Evolutionary conservation across 2,329 filamentous ascomycete species (phyloP), one percentile per base, ranked within the genome.

Genomic region (Plectosphaerella plurivora): DNA sequence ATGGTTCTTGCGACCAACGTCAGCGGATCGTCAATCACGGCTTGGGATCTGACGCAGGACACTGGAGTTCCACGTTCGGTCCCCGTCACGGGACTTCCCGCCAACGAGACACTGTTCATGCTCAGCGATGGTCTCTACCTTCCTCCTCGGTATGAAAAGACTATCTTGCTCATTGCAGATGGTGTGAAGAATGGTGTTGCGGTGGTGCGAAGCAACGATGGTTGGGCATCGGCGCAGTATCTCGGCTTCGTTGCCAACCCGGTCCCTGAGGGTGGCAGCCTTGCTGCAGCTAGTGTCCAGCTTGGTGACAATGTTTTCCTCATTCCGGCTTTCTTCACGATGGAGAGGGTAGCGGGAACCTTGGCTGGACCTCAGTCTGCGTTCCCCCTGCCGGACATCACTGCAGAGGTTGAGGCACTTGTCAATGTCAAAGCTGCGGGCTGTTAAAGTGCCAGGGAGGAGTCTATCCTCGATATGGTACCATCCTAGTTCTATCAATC

Each of bases 121-220:
- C 28, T 33, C 28, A 55, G 47, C 24, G 66, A 72, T 51, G 67
- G 64, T 8, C 60, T 68, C 2, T 65, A 66, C 36, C 51, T 72
- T 25, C 69, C 69, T 7, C 56, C 62, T 0, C 60, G 58, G 16
- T 72, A 68, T 52, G 57, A 55, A 5, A 61, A 63, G n/a, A 67
- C 52, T 5, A 64, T 73, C 3, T 53, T 72, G 7, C 58, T 73
- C 8, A 61, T 68, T 0, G 54, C 68, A 1, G 63, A 66, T 52
- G 59, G 67, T 33, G 28, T 8, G 22, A 46, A 28, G 3, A 49
- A 55, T 4, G 71, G 72, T 1, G 63, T 67, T 12, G 63, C 67
- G 20, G 70, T 74, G 16, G 51, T 73, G 15, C 56, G 63, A 12
- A 71, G 69, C 2, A 53, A 56, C n/a, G 65, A 73, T 35, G 61